Evolutionary conservation across 768 basidiomycete species (phyloP).

Genomic region (Asterophora lycoperdoides): DNA sequence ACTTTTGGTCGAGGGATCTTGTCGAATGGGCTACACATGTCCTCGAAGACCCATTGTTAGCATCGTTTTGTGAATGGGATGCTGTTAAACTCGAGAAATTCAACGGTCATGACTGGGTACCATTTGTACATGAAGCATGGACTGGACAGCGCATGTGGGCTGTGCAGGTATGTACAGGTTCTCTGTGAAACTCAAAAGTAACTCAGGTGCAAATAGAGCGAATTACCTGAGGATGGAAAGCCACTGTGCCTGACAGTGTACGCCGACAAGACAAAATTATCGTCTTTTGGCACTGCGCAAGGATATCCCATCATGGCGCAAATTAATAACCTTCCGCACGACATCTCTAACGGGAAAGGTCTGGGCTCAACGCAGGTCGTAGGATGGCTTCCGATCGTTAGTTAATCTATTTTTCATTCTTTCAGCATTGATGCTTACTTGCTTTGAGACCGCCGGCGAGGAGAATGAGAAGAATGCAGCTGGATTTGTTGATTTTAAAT

Average conservation of each 20-base stretch:
- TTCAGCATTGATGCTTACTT: no score
- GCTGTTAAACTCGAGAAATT: constrained; percentile 26
- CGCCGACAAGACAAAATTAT: constrained; percentile 37
- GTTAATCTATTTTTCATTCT: background rate
- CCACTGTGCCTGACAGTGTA: constrained; percentile 16
- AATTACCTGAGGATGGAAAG: no score
- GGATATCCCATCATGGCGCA: constrained; percentile 34
- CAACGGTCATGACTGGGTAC: constrained; percentile 22
- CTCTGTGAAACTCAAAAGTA: no score
- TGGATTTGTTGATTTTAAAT: constrained; percentile 20
- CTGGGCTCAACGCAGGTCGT: constrained; percentile 32
- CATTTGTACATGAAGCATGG: constrained; percentile 34
- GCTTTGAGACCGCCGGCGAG: constrained; percentile 20
- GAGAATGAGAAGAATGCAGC: constrained; percentile 18
- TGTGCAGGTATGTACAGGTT: constrained; percentile 26
- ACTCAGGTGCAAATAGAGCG: no score
- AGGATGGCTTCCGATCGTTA: constrained; percentile 36
- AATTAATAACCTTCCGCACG: constrained; percentile 27
- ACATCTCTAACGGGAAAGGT: constrained; percentile 30
- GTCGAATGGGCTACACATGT: constrained; percentile 27
- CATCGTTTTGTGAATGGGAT: constrained; percentile 27
- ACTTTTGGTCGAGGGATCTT: background rate
- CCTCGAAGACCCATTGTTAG: constrained; percentile 21
- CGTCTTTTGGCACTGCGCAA: constrained; percentile 33
- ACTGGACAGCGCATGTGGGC: constrained; percentile 35